These are phyloP conservation scores for Juglanconis oblonga DNA, from an alignment of 2,329 filamentous ascomycete species.

Conservation along the genomic window DNA sequence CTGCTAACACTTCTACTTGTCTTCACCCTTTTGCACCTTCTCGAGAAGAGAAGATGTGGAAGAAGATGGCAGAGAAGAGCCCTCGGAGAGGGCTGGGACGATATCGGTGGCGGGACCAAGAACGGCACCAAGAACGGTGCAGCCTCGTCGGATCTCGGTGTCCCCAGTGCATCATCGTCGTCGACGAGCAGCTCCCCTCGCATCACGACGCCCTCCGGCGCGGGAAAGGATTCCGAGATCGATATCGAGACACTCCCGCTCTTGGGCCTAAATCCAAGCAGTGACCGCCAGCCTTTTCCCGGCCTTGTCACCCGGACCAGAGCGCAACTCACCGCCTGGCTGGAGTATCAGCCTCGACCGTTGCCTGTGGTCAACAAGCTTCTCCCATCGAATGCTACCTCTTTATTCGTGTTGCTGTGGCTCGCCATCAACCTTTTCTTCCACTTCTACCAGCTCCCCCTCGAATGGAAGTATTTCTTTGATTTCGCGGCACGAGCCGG, in stretches of 20 bases:
- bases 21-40: constrained; percentile 28
- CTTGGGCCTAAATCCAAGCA: constrained; percentile 15
- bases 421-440: constrained; percentile 56
- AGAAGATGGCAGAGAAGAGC: constrained; percentile 21
- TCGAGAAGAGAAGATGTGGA: constrained; percentile 21
- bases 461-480: constrained; percentile 49
- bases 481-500: constrained; percentile 57
- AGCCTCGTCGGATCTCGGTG: background rate
- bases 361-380: constrained; percentile 55
- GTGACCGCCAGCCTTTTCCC: background rate
- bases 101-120: background rate
- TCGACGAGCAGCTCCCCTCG: constrained; percentile 34
- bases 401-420: constrained; percentile 49
- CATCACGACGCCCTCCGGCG: constrained; percentile 23
- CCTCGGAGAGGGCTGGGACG: no score
- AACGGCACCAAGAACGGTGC: background rate
- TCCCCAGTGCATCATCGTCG: constrained; percentile 23
- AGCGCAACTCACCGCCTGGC: constrained; percentile 20
- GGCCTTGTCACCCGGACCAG: background rate
- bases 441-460: constrained; percentile 49
- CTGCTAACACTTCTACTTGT: constrained; percentile 28
- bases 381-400: constrained; percentile 55
- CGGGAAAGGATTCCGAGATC: constrained; percentile 22
- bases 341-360: constrained; percentile 56
- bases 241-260: constrained; percentile 37